These are phyloP conservation scores for Hygrocybe coccinea DNA, from an alignment of 768 basidiomycete species.

Conservation along the genomic window DNA sequence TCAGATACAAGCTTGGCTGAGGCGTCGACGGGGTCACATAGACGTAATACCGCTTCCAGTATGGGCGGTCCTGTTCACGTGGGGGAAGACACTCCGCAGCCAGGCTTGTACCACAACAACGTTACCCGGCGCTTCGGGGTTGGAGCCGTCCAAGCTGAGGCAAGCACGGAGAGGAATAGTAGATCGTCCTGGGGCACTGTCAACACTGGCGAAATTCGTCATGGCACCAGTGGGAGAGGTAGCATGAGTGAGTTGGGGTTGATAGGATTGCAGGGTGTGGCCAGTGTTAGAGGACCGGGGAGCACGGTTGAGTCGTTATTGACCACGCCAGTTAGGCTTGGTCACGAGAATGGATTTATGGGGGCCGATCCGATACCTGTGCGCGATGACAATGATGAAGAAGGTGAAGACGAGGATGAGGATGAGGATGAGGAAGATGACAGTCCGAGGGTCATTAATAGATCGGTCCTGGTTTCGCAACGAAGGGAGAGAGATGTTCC, in stretches of 20 bases:
- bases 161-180: not conserved
- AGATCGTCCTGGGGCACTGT: slow-evolving; percentile 33
- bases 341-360: slow-evolving; percentile 2
- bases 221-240: not conserved
- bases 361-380: not conserved
- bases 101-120: not conserved
- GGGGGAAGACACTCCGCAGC: not conserved
- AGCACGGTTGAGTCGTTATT: not conserved
- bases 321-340: slow-evolving; percentile 5
- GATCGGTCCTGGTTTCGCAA: too few relatives aligned
- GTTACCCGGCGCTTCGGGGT: not conserved
- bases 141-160: not conserved
- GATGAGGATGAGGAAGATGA: not conserved
- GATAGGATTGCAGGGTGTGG: slow-evolving; percentile 15
- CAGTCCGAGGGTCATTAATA: not conserved
- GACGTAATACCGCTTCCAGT: not conserved
- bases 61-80: too few relatives aligned
- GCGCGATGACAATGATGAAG: not conserved
- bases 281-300: not conserved
- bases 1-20: not conserved
- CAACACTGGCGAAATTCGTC: slow-evolving; percentile 16
- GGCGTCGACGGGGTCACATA: not conserved
- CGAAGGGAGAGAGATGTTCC: too few relatives aligned
- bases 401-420: not conserved
- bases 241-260: slow-evolving; percentile 25